These are phyloP conservation scores for Tubosaeta sp. DNA, from an alignment of 768 basidiomycete species.

Conservation along the genomic window DNA sequence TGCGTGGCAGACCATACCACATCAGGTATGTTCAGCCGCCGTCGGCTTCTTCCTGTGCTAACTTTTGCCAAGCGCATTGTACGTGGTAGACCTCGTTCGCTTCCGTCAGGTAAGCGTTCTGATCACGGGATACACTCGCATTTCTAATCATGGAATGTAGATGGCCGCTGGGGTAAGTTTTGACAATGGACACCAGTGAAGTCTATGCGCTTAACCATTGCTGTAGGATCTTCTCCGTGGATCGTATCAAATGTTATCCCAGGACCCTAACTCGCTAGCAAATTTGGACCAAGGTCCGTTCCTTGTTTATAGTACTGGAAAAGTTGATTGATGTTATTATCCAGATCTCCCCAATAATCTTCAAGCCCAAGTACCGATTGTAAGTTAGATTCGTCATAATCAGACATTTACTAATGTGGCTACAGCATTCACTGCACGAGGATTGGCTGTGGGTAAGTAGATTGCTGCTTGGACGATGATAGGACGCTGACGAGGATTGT, in stretches of 20 bases:
- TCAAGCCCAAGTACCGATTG: constrained; percentile 89
- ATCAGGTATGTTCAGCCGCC: constrained; percentile 63
- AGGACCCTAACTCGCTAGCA: constrained; percentile 90
- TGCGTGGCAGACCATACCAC: constrained; percentile 84
- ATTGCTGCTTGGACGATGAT: background rate
- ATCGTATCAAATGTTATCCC: constrained; percentile 89
- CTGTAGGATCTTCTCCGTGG: constrained; percentile 79
- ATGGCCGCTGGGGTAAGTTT: constrained; percentile 54
- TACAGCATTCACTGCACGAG: constrained; percentile 78
- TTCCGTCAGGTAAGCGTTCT: constrained; percentile 71
- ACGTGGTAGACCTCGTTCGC: constrained; percentile 91
- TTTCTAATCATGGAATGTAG: constrained; percentile 20
- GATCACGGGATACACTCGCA: background rate
- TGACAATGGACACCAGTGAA: background rate
- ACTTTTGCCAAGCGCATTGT: constrained; percentile 67
- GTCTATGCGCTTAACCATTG: background rate
- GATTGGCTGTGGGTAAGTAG: constrained; percentile 91
- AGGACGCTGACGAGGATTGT: constrained; percentile 2
- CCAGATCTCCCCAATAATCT: constrained; percentile 94
- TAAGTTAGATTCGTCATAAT: constrained; percentile 40
- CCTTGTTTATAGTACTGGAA: background rate
- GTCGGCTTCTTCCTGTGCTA: constrained; percentile 1
- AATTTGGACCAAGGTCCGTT: constrained; percentile 86
- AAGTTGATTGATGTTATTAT: background rate
- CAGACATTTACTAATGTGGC: constrained; percentile 1